Evolutionary conservation across 2,329 filamentous ascomycete species (phyloP).

Genomic region (Botrytis pseudocinerea): DNA sequence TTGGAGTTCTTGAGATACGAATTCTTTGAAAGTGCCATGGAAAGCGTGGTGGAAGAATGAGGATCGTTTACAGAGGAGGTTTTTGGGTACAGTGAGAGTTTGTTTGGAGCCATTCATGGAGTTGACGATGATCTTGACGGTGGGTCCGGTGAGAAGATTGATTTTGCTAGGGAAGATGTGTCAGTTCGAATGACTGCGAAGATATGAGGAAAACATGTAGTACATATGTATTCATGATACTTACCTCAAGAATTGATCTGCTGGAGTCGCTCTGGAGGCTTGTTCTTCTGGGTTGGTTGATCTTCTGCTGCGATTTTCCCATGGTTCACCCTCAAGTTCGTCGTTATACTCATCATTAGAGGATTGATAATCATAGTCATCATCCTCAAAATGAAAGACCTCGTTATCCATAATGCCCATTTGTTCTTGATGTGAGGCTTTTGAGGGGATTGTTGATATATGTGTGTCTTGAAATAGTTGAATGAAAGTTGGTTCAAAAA

Average conservation of each 20-base stretch:
- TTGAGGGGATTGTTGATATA: neutral
- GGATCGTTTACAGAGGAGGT: slow-evolving; percentile 25
- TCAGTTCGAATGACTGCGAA: neutral
- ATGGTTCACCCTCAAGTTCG: neutral
- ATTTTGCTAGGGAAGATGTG: neutral
- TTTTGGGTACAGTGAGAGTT: slow-evolving; percentile 21
- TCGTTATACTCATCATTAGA: slow-evolving; percentile 1
- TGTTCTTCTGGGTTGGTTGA: neutral
- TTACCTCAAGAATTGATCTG: slow-evolving; percentile 17
- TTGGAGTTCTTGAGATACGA: slow-evolving; percentile 1
- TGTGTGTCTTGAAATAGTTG: neutral
- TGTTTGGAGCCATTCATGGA: neutral
- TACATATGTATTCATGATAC: neutral
- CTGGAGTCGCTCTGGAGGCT: neutral
- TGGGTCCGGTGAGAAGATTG: slow-evolving; percentile 16
- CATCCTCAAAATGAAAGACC: slow-evolving; percentile 2
- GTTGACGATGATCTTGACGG: slow-evolving; percentile 23
- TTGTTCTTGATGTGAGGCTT: neutral
- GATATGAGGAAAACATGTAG: too few species aligned
- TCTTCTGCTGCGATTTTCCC: neutral
- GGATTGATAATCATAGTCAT: slow-evolving; percentile 1
- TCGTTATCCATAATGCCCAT: slow-evolving; percentile 4
- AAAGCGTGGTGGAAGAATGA: slow-evolving; percentile 27
- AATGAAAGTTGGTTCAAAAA: neutral
- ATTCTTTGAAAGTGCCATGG: slow-evolving; percentile 20